Evolutionary conservation across 148 eudicot genomes (phyloP).

Genomic region (Limonium bicolor): DNA sequence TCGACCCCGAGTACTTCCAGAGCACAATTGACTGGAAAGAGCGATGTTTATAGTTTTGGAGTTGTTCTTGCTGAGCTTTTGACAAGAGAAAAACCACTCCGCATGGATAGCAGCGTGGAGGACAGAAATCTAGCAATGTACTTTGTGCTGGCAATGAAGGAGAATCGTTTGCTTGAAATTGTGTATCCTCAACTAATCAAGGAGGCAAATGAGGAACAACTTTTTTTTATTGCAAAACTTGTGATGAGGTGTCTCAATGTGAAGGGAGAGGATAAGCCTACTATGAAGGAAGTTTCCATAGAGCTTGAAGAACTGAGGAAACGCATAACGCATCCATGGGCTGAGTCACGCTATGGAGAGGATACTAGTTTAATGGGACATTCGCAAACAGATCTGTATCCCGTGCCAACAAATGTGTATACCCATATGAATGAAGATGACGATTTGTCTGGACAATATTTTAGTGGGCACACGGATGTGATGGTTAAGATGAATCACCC

Average conservation of each 20-base stretch:
- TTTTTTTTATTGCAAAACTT: constrained; percentile 12
- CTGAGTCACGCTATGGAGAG: too few species aligned
- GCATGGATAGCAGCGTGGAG: constrained; percentile 4
- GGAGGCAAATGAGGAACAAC: constrained; percentile 15
- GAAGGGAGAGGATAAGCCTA: constrained; percentile 19
- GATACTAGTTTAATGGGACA: too few species aligned
- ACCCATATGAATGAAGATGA: too few species aligned
- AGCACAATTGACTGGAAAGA: constrained; percentile 23
- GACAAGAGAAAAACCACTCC: constrained; percentile 20
- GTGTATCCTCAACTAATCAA: constrained; percentile 14
- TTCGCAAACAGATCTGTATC: too few species aligned
- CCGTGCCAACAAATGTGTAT: too few species aligned
- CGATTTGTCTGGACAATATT: too few species aligned
- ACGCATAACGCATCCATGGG: too few species aligned
- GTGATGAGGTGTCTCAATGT: constrained; percentile 15
- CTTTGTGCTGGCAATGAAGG: constrained; percentile 14
- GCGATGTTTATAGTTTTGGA: constrained; percentile 29
- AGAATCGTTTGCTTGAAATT: constrained; percentile 7
- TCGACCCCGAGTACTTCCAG: constrained; percentile 28
- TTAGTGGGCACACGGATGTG: too few species aligned
- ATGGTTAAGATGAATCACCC: too few species aligned
- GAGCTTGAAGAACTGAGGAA: constrained; percentile 14
- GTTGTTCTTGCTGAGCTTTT: constrained; percentile 25
- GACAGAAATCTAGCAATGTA: constrained; percentile 19
- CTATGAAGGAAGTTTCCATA: constrained; percentile 19